Base-by-base conservation (phyloP, 2,329 filamentous ascomycete species). In the Calcarisporium arbuscula region DNA sequence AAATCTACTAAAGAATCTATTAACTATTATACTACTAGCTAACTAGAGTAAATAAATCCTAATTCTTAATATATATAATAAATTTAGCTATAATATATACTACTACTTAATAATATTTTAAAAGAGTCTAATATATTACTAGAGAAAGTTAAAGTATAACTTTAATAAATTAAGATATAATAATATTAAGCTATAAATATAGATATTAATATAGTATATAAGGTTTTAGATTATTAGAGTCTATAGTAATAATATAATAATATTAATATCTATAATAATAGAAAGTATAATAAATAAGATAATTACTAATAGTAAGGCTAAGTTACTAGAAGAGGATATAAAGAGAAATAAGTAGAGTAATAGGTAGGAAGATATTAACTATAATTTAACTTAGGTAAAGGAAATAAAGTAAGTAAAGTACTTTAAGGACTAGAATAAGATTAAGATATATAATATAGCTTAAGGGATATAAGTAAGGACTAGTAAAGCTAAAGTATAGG, bases 251-350 rank as follows among this genome's bases (percentile, higher is more conserved):
- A 29, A n/a, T n/a, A 29, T 8, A 9, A 19, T n/a, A 9, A 16
- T 19, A 19, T 19, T 19, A 19, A 7, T 9, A 19, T 17, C 14
- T 7, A 12, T 9, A n/a, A 7, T 19, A 6, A 19, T 9, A 12
- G 28, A 29, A 29, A 29, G 28, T 19, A n/a, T 19, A 6, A 29
- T 29, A n/a, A n/a, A 29, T n/a, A 15, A 17, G 12, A 29, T 29
- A 9, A 29, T 29, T 29, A 8, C 28, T n/a, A 19, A 29, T 16
- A 29, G 28, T n/a, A 16, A 29, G 28, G n/a, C 6, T 12, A 19
- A 29, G 10, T 12, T 29, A 29, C 28, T 15, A 6, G 28, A 29
- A n/a, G 28, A 29, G 28, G 28, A 29, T 17, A 29, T 6, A 9
- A 29, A 29, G 28, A 7, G 28, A 17, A 29, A 17, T 6, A 19